Percentiles rank a stretch among this genome's conserved stretches.
Evolutionary conservation across 2,329 filamentous ascomycete species (phyloP).

Genomic region (Clathrospora elynae): DNA sequence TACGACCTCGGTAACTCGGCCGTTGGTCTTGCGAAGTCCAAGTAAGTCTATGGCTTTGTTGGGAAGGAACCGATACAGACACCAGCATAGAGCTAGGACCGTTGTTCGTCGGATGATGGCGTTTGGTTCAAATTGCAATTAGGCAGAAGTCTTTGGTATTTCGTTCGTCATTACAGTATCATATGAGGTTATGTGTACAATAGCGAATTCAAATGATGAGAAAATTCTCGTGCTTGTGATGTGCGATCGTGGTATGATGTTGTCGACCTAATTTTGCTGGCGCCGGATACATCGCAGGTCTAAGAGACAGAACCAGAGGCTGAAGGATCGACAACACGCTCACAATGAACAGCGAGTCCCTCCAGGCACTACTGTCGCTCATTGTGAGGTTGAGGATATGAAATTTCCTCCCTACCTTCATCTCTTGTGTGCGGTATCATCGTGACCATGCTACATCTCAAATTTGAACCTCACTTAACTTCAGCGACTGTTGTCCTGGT

Average conservation of each 20-base stretch:
- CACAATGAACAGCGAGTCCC: too few species aligned
- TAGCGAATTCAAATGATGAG: slow-evolving; percentile 21
- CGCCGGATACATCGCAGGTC: too few species aligned
- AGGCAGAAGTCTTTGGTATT: slow-evolving; percentile 16
- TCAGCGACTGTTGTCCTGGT: too few species aligned
- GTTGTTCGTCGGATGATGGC: slow-evolving; percentile 8
- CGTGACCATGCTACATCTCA: too few species aligned
- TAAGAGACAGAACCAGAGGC: too few species aligned
- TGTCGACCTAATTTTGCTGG: not conserved
- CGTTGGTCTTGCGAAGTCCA: slow-evolving; percentile 87
- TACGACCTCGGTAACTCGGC: slow-evolving; percentile 91
- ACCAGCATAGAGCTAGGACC: slow-evolving; percentile 6
- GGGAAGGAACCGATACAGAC: slow-evolving; percentile 1
- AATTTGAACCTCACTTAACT: too few species aligned
- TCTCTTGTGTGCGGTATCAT: too few species aligned
- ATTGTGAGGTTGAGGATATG: too few species aligned
- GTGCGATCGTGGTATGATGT: not conserved
- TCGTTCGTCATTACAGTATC: slow-evolving; percentile 14
- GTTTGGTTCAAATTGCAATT: slow-evolving; percentile 32
- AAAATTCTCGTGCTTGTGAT: slow-evolving; percentile 5
- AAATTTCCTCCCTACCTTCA: too few species aligned
- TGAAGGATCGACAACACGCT: too few species aligned
- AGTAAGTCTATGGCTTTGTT: slow-evolving; percentile 54
- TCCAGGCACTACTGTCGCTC: too few species aligned
- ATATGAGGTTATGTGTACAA: slow-evolving; percentile 16